phyloP scores from a whole-genome alignment of 2,329 filamentous ascomycete species.

The Ophioceras dolichostomum region DNA sequence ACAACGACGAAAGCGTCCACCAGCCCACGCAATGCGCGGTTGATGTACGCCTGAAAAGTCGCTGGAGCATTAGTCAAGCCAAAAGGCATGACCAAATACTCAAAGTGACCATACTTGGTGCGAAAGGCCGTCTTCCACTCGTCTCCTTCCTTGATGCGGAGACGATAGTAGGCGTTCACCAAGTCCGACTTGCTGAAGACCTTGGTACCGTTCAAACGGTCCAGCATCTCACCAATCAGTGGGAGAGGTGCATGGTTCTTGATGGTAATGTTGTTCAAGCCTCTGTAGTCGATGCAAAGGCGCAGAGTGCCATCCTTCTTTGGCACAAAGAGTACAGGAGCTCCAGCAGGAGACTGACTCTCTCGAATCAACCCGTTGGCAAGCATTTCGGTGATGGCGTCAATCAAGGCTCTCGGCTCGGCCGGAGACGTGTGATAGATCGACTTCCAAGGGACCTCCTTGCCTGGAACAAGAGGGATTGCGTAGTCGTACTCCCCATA shows the following conservation, averaged over 20 bases:
- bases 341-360: too few relatives aligned
- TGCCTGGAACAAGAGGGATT: too few relatives aligned
- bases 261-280: constrained; percentile 12
- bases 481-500: too few relatives aligned
- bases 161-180: constrained; percentile 8
- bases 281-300: constrained; percentile 13
- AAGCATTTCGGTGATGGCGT: too few relatives aligned
- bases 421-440: too few relatives aligned
- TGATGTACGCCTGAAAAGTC: neutral
- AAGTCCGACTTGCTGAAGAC: constrained; percentile 7
- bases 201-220: neutral
- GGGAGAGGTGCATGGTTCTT: constrained; percentile 12
- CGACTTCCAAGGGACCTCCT: too few relatives aligned
- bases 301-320: constrained; percentile 8
- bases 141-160: constrained; percentile 12
- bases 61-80: constrained; percentile 9
- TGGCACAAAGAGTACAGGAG: constrained; percentile 7
- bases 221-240: constrained; percentile 6
- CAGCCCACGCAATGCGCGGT: neutral
- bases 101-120: constrained; percentile 12
- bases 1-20: neutral
- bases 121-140: constrained; percentile 18
- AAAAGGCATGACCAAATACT: constrained; percentile 19
- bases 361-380: too few relatives aligned
- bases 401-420: too few relatives aligned